Base-by-base conservation (phyloP, 805 yeast genomes). In the Wickerhamiella bombiphila region DNA sequence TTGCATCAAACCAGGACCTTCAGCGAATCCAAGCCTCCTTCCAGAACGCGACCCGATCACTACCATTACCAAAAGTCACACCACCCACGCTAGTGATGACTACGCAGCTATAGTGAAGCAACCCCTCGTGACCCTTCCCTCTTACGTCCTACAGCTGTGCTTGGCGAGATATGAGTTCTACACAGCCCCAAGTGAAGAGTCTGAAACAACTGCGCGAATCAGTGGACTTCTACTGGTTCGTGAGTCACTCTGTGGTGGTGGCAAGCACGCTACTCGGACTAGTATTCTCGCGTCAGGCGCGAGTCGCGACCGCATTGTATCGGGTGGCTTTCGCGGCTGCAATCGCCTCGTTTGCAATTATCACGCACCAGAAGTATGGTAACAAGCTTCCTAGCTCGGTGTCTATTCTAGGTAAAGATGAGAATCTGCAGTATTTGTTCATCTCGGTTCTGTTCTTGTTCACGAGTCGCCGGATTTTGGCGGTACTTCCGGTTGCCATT, bases 291-390 rank as follows among this genome's bases (percentile, higher is more conserved):
- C 45, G 48, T 34, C 32, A 51, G 34, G 36, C 44, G 21, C 37
- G 52, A n/a, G 53, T 65, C 45, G 64, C 66, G 34, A 38, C 48
- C 9, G 44, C 61, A 38, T 67, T 76, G 62, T 81, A 81, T 61
- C 66, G 70, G 36, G 48, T 69, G 39, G 66, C 78, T 1, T 74
- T 73, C 43, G 30, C 77, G 7, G 79, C 85, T 7, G 77, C 78
- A 6, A 54, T 80, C 29, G 70, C 68, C 45, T 74, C 93, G 17
- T 83, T 82, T 55, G 81, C 81, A 19, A 71, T 86, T 43, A 79
- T 83, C 41, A 58, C 79, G 22, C 74, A 64, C 55, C 86, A 85
- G 57, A 65, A 70, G 35, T 64, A 63, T 49, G 47, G 50, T 40
- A 6, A 20, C 9, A 41, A 39, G 32, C 37, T 46, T 36, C 39